Evolutionary conservation across 129 eudicot species (phyloP), one percentile per base, ranked within the genome.

Genomic region (Chrysanthemum lavandulifolium): DNA sequence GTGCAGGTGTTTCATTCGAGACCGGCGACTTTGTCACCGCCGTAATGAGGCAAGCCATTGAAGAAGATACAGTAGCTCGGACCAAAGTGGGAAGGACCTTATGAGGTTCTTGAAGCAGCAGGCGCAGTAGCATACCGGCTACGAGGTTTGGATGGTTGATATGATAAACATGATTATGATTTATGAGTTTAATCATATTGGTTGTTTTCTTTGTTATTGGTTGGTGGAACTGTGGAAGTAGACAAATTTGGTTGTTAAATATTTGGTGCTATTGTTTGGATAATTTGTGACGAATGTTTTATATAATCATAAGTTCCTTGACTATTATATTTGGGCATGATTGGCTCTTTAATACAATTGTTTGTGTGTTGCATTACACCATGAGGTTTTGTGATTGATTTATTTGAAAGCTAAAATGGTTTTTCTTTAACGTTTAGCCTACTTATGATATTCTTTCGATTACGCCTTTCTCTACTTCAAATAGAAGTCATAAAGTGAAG

Each of bases 181-280:
- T 58, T 36, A 40, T 40, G 47, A 40, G 47, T 54, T 57, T 18
- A 59, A 59, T 59, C 64, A 59, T 59, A 3, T 59, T 21, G 36
- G 4, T 59, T 60, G 27, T n/a, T n/a, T n/a, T n/a, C n/a, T n/a
- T n/a, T n/a, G n/a, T n/a, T 59, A 3, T 59, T 21, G 36, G 4
- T 59, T 60, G 27, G 14, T 62, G 67, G 49, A 62, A 62, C 3
- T 62, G 14, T 62, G 49, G 49, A 62, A 62, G 7, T 62, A 6
- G 47, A 61, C 67, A 61, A 19, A 31, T 61, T 23, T 27, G 66
- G 43, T 61, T 1, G 66, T 10, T 61, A 27, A 21, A n/a, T n/a
- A n/a, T n/a, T 61, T 61, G 18, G 40, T 61, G 25, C 40, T 9
- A 10, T 61, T 61, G 8, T 1, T 61, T 61, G 65, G 65, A 61